Percentiles rank a stretch among this genome's conserved stretches.
Conservation (phyloP, 306 rosid genomes). For the Casuarina cunninghamiana region DNA sequence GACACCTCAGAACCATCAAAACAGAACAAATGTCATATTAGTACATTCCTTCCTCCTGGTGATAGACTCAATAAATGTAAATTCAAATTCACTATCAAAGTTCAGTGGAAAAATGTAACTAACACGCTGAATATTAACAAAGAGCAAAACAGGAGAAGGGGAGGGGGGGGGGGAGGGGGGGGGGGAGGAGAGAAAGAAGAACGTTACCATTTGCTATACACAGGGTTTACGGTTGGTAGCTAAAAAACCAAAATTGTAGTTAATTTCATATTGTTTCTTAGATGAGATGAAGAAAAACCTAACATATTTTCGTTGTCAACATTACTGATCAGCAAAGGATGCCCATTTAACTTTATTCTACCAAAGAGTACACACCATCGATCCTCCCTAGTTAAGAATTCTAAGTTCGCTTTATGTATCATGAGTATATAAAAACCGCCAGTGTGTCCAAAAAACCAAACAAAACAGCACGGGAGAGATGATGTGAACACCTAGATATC, state of each 20-base stretch:
- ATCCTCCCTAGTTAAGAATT: neutral
- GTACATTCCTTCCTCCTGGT: neutral
- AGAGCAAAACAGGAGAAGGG: no score
- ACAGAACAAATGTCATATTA: neutral
- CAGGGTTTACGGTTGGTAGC: neutral
- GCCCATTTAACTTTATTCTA: neutral
- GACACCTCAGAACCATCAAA: conserved; percentile 1
- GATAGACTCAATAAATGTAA: neutral
- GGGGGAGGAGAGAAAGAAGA: no score
- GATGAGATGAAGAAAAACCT: neutral
- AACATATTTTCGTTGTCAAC: neutral
- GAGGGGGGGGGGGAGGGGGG: no score
- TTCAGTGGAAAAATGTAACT: neutral
- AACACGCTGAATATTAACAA: neutral
- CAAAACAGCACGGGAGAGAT: neutral
- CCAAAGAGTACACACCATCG: neutral
- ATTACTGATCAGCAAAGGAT: neutral
- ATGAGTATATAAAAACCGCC: neutral
- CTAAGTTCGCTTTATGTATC: neutral
- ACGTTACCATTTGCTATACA: neutral
- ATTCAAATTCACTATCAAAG: neutral
- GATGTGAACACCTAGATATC: neutral
- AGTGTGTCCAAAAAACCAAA: neutral
- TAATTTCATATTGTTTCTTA: neutral
- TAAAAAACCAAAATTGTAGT: neutral